These are phyloP conservation scores for Cladophialophora carrionii DNA, from an alignment of 2,329 filamentous ascomycete species.

Conservation along the genomic window DNA sequence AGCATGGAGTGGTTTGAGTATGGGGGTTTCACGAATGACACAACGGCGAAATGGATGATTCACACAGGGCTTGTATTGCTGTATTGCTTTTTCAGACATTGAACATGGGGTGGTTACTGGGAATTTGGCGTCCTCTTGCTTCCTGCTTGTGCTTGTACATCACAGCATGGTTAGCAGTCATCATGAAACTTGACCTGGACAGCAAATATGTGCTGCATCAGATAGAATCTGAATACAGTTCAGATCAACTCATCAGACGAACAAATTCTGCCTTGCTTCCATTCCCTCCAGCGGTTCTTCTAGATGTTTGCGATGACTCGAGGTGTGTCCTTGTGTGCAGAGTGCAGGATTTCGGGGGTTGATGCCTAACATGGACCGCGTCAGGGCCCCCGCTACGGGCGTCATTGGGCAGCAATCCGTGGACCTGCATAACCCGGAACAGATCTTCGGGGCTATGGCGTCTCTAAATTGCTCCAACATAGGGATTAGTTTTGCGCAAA, in stretches of 20 bases:
- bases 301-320: background rate
- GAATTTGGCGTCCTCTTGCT: conserved; percentile 33
- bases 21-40: conserved; percentile 35
- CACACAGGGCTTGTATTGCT: conserved; percentile 33
- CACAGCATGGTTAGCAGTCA: conserved; percentile 32
- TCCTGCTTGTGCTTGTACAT: conserved; percentile 33
- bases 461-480: conserved; percentile 8
- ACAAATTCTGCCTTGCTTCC: background rate
- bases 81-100: conserved; percentile 25
- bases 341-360: background rate
- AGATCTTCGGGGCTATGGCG: conserved; percentile 8
- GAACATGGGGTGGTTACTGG: conserved; percentile 29
- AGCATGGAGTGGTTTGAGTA: conserved; percentile 28
- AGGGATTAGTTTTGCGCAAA: conserved; percentile 14
- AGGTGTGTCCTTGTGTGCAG: background rate
- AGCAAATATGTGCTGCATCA: conserved; percentile 31
- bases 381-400: background rate
- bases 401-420: background rate
- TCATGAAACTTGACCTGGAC: conserved; percentile 29
- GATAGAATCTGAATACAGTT: conserved; percentile 36
- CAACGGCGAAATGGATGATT: conserved; percentile 36
- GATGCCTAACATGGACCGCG: conserved; percentile 3
- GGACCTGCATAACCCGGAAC: conserved; percentile 3
- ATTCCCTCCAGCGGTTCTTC: background rate
- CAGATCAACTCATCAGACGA: conserved; percentile 24